Base-by-base conservation (phyloP, 805 yeast species). In the Kodamaea hsintzibuensis region DNA sequence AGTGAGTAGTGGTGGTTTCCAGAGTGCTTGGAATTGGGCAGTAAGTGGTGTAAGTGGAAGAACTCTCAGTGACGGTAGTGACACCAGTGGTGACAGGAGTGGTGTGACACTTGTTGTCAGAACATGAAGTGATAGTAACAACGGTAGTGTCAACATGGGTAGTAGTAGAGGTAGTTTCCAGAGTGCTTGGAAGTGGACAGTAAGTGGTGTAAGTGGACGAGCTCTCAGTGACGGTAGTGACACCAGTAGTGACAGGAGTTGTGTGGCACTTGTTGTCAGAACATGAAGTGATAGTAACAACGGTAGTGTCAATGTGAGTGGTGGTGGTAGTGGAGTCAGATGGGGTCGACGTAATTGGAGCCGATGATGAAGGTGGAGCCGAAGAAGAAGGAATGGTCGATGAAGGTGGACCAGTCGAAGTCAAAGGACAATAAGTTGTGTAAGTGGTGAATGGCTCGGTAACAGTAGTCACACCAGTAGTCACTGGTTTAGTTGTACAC, bases 111-210 rank as follows among this genome's bases (percentile, higher is more conserved):
- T 52, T 59, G 65, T 69, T 52, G 55, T 65, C 65, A 16, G 68
- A 58, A 61, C 78, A 73, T 50, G 73, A 65, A 51, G 77, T 69
- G 57, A 69, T 63, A 56, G 74, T 71, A 47, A 71, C 55, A 47
- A 68, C 57, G 30, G 72, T 69, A 51, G 75, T 68, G 40, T 59
- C 57, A 22, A 46, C 17, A 43, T 47, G 38, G 19, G 55, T 45
- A 45, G 44, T 42, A 48, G 58, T 44, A 10, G 63, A 50, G 16
- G 69, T 65, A 42, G 74, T 64, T 40, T 63, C 56, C 7, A 37
- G 38, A 37, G 50, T 43, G 7, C 50, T 42, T 53, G 52, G 54
- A 40, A 59, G 51, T 56, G 66, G 65, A 42, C 66, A 62, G 65
- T 59, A 64, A 42, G 66, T 64, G 55, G 65, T 62, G 62, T 62